These are phyloP conservation scores for Berberis vulgaris DNA, from an alignment of 164 flowering plant species.

Conservation along the genomic window DNA sequence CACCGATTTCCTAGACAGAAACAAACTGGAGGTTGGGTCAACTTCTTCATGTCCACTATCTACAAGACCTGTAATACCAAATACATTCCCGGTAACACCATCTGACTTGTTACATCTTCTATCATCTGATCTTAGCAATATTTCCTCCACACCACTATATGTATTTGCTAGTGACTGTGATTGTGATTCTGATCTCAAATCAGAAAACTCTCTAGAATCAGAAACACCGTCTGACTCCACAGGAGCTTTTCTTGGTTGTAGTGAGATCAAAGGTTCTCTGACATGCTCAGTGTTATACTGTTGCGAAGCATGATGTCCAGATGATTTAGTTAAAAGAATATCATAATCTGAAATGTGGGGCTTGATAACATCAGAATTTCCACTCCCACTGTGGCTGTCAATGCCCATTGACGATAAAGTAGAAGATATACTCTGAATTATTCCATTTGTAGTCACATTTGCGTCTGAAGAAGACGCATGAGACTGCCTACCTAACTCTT, in stretches of 20 bases:
- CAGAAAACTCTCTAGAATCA: conserved; percentile 5
- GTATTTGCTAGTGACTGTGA: conserved; percentile 5
- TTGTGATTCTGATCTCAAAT: conserved; percentile 13
- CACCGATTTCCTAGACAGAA: conserved; percentile 15
- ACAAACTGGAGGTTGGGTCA: conserved; percentile 18
- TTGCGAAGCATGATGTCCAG: conserved; percentile 10
- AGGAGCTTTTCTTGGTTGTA: conserved; percentile 2
- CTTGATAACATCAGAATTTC: conserved; percentile 4
- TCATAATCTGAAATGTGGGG: conserved; percentile 12
- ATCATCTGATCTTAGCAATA: conserved; percentile 12
- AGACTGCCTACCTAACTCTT: conserved; percentile 12
- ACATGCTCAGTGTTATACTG: conserved; percentile 11
- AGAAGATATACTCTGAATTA: conserved; percentile 18
- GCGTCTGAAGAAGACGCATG: conserved; percentile 6
- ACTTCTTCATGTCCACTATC: conserved; percentile 10
- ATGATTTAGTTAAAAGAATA: conserved; percentile 6
- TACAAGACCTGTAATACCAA: conserved; percentile 15
- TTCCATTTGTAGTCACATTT: conserved; percentile 15
- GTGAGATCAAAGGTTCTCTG: conserved; percentile 12
- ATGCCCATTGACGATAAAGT: conserved; percentile 22
- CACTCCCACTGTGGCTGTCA: conserved; percentile 4
- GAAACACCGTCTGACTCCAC: conserved; percentile 1
- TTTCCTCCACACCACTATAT: conserved; percentile 10
- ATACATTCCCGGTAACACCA: conserved; percentile 13
- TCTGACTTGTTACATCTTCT: conserved; percentile 11